phyloP scores from a whole-genome alignment of 192 early-diverging fungal genomes.

The Coemansia sp. region DNA sequence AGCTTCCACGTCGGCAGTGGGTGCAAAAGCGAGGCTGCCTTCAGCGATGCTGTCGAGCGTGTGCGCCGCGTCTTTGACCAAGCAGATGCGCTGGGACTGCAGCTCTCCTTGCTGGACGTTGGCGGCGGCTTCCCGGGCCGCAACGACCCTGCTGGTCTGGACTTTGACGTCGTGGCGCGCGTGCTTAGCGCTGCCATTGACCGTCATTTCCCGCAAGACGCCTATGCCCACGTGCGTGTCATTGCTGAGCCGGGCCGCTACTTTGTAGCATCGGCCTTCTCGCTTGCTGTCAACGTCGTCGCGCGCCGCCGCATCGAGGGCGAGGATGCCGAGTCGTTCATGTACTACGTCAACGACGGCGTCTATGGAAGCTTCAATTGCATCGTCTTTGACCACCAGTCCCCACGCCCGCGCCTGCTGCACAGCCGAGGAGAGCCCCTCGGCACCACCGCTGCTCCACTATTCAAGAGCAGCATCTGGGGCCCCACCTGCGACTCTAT shows the following conservation, averaged over 20 bases:
- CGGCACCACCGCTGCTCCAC: slow-evolving; percentile 15
- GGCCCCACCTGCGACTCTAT: slow-evolving; percentile 99
- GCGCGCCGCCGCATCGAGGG: slow-evolving; percentile 79
- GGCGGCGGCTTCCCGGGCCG: slow-evolving; percentile 97
- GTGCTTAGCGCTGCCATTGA: slow-evolving; percentile 81
- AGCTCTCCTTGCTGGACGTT: slow-evolving; percentile 76
- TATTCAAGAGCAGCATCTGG: slow-evolving; percentile 77
- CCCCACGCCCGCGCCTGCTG: slow-evolving; percentile 72
- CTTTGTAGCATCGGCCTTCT: slow-evolving; percentile 92
- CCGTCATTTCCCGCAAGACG: slow-evolving; percentile 66
- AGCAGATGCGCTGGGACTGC: slow-evolving; percentile 73
- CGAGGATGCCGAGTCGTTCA: slow-evolving; percentile 56
- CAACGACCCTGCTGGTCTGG: slow-evolving; percentile 70
- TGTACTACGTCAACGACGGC: slow-evolving; percentile 98
- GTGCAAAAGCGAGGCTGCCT: slow-evolving; percentile 86
- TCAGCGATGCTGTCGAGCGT: slow-evolving; percentile 83
- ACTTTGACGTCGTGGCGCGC: slow-evolving; percentile 80
- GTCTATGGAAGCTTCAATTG: slow-evolving; percentile 99
- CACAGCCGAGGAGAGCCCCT: slow-evolving; percentile 51
- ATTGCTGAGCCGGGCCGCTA: slow-evolving; percentile 99
- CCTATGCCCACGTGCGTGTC: slow-evolving; percentile 68
- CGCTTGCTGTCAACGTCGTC: slow-evolving; percentile 90
- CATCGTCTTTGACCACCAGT: slow-evolving; percentile 94
- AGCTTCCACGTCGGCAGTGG: slow-evolving; percentile 98
- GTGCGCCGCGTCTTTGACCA: slow-evolving; percentile 90